Evolutionary conservation across 305 asterid species (phyloP).

Genomic region (Fraxinus velutina): DNA sequence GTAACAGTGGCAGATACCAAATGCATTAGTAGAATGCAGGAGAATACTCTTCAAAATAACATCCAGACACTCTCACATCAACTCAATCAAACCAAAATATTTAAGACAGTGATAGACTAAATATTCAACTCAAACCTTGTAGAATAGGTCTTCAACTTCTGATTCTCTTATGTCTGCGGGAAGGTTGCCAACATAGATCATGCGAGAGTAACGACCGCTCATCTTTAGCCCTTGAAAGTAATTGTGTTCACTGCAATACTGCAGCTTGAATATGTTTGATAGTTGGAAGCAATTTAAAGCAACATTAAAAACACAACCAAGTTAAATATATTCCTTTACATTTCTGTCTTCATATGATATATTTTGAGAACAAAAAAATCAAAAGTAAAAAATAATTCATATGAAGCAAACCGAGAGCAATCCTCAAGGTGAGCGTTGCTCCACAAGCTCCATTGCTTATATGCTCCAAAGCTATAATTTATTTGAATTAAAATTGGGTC

Average conservation of each 20-base stretch:
- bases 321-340: slow-evolving; percentile 24
- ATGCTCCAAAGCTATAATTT: slow-evolving; percentile 69
- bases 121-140: slow-evolving; percentile 57
- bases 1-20: not conserved
- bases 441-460: slow-evolving; percentile 96
- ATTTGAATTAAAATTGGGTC: slow-evolving; percentile 59
- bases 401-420: slow-evolving; percentile 98
- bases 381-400: slow-evolving; percentile 45
- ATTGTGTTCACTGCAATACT: slow-evolving; percentile 33
- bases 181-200: slow-evolving; percentile 92
- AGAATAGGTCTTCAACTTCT: slow-evolving; percentile 88
- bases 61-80: not conserved
- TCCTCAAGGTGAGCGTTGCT: slow-evolving; percentile 89
- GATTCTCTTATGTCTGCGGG: slow-evolving; percentile 87
- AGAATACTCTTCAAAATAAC: not conserved
- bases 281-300: slow-evolving; percentile 12
- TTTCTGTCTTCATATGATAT: slow-evolving; percentile 31
- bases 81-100: slow-evolving; percentile 6
- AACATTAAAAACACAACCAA: slow-evolving; percentile 16
- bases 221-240: slow-evolving; percentile 43
- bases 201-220: slow-evolving; percentile 96
- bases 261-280: slow-evolving; percentile 28
- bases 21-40: not conserved
- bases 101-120: not conserved
- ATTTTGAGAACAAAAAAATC: slow-evolving; percentile 31